These are phyloP conservation scores for Teunomyces gatunensis DNA, from an alignment of 805 yeast species.

Conservation along the genomic window DNA sequence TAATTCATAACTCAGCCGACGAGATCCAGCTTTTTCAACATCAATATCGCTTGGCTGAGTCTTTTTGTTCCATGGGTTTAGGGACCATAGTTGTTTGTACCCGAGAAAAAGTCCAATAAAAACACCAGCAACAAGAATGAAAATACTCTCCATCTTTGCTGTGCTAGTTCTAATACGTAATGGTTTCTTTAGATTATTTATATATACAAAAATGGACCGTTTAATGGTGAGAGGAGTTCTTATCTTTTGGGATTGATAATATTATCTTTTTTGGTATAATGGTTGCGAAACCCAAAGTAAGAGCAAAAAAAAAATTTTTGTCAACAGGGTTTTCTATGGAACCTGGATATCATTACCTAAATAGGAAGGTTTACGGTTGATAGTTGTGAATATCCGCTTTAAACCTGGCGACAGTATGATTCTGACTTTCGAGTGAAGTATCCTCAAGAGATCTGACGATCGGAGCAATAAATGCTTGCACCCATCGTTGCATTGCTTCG, in stretches of 20 bases:
- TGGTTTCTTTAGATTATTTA: background rate
- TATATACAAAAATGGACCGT: background rate
- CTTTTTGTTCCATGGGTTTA: background rate
- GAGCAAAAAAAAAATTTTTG: background rate
- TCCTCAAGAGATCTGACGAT: background rate
- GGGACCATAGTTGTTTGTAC: background rate
- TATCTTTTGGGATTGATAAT: background rate
- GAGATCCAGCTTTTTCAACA: constrained; percentile 11
- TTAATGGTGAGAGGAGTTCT: background rate
- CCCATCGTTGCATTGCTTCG: constrained; percentile 12
- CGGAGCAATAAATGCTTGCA: constrained; percentile 8
- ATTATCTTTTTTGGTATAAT: background rate
- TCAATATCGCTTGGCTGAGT: background rate
- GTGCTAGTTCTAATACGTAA: background rate
- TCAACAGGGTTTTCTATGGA: background rate
- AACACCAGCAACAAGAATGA: background rate
- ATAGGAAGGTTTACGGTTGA: constrained; percentile 3
- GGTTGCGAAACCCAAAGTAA: background rate
- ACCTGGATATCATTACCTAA: constrained; percentile 6
- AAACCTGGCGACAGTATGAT: background rate
- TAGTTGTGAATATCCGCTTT: constrained; percentile 1
- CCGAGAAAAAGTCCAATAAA: background rate
- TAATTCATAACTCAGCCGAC: constrained; percentile 8
- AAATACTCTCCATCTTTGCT: background rate
- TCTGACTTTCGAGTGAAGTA: background rate